Evolutionary conservation across 257 asterid genomes (phyloP), one percentile per base, ranked within the genome.

Genomic region (Cordia subcordata): DNA sequence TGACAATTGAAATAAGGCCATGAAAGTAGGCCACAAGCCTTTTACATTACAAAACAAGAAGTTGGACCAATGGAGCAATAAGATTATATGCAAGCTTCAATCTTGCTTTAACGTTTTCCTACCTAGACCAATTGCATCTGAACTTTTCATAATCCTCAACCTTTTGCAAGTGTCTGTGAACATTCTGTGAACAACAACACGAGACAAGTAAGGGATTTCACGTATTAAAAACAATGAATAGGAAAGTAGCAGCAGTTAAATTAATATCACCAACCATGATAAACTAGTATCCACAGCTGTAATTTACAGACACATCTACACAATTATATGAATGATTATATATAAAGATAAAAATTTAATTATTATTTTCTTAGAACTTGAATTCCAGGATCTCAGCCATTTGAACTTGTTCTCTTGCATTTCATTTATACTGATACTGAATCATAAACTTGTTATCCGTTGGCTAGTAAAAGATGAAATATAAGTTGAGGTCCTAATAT

Each of bases 111-210:
- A 6, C 13, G 16, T 1, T 33, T 5, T 55, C 17, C 62, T 72
- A 77, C 82, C 82, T 61, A 77, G 47, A 5, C 76, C 74, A 21
- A 68, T 73, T 42, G 82, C 76, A 69, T 77, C 79, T 22, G 79
- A 77, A 66, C 82, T 73, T 58, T 72, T 77, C 74, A 69, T 72
- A 53, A 77, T 72, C 72, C 82, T 69, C 63, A 77, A 53, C 68
- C 75, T 73, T 62, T 69, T 77, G 73, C 82, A 77, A 4, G 82
- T 62, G 40, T 57, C 76, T 10, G 72, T 73, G 51, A 72, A 77
- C 82, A 77, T 69, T 49, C 82, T 77, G 61, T 55, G 68, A 66
- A 53, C 72, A 54, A 50, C 35, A 39, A 42, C 5, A 15, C 23
- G 57, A 10, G 6, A 47, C 20, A 49, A 16, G 18, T 56, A 65